phyloP scores from a whole-genome alignment of 257 asterid species.

The Penstemon davidsonii region DNA sequence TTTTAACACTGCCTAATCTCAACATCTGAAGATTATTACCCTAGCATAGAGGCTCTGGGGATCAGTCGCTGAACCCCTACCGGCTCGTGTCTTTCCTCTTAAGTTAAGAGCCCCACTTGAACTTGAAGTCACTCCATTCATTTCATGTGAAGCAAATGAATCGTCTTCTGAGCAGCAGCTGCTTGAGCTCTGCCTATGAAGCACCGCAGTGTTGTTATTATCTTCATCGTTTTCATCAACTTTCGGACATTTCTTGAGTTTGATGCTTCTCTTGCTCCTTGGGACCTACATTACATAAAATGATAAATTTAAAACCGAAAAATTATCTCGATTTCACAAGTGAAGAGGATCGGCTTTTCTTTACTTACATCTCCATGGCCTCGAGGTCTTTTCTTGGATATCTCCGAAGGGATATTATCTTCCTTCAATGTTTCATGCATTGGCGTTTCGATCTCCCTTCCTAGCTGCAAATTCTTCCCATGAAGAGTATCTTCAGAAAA shows the following conservation, averaged over 20 bases:
- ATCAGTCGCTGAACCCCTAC: constrained; percentile 55
- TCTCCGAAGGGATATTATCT: constrained; percentile 29
- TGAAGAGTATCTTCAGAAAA: constrained; percentile 28
- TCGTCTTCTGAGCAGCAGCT: constrained; percentile 41
- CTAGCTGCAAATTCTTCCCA: constrained; percentile 16
- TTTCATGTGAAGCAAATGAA: constrained; percentile 35
- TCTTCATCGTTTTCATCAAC: constrained; percentile 24
- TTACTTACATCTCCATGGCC: constrained; percentile 34
- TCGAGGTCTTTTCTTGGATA: constrained; percentile 50
- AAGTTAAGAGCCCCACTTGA: constrained; percentile 29
- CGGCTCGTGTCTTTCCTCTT: constrained; percentile 40
- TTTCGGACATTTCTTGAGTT: constrained; percentile 35
- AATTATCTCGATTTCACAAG: background rate
- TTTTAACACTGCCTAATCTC: too few species aligned
- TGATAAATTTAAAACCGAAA: constrained; percentile 1
- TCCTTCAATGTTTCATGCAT: constrained; percentile 23
- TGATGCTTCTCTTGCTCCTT: constrained; percentile 41
- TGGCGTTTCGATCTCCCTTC: constrained; percentile 8
- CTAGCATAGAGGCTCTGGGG: constrained; percentile 65
- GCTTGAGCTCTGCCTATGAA: constrained; percentile 36
- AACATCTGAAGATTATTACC: constrained; percentile 29
- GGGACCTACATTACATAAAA: constrained; percentile 32
- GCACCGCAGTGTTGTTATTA: constrained; percentile 11
- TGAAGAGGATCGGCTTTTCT: background rate
- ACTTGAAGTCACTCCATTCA: constrained; percentile 24